Evolutionary conservation across 257 asterid genomes (phyloP).

Genomic region (Solanum bulbocastanum): DNA sequence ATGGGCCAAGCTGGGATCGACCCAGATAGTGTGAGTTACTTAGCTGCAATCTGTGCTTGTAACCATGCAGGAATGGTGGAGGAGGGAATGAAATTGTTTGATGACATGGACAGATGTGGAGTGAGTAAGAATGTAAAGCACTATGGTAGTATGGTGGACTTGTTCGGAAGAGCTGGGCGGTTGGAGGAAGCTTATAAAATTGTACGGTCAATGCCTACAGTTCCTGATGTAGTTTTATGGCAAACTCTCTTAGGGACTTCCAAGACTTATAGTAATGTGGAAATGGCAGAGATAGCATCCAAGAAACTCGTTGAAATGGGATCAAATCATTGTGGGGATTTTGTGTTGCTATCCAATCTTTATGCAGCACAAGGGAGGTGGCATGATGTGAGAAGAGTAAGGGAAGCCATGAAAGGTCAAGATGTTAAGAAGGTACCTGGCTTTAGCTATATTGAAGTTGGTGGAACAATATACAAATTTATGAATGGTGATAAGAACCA

Average conservation of each 20-base stretch:
- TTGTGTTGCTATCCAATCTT: conserved; percentile 69
- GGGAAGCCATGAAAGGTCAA: conserved; percentile 63
- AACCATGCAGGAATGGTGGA: conserved; percentile 95
- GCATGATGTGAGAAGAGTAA: conserved; percentile 71
- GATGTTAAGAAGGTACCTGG: conserved; percentile 81
- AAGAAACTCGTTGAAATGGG: conserved; percentile 80
- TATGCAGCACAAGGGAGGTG: conserved; percentile 79
- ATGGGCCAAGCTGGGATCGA: conserved; percentile 21
- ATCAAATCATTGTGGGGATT: conserved; percentile 71
- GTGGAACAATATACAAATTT: conserved; percentile 47
- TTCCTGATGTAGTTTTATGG: conserved; percentile 80
- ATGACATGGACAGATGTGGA: conserved; percentile 40
- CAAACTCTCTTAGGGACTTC: conserved; percentile 79
- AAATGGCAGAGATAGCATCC: conserved; percentile 87
- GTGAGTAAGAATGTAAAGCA: conserved; percentile 66
- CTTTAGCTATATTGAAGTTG: conserved; percentile 64
- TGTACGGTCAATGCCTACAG: conserved; percentile 46
- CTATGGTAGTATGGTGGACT: conserved; percentile 79
- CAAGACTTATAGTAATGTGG: conserved; percentile 57
- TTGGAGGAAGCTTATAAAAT: conserved; percentile 53
- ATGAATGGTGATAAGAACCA: conserved; percentile 62
- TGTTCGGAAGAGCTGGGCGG: conserved; percentile 81
- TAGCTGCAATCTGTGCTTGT: conserved; percentile 77
- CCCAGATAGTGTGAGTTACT: conserved; percentile 58
- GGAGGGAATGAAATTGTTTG: conserved; percentile 58